Conservation (phyloP, 768 basidiomycete genomes). For the Ramaria sp. region DNA sequence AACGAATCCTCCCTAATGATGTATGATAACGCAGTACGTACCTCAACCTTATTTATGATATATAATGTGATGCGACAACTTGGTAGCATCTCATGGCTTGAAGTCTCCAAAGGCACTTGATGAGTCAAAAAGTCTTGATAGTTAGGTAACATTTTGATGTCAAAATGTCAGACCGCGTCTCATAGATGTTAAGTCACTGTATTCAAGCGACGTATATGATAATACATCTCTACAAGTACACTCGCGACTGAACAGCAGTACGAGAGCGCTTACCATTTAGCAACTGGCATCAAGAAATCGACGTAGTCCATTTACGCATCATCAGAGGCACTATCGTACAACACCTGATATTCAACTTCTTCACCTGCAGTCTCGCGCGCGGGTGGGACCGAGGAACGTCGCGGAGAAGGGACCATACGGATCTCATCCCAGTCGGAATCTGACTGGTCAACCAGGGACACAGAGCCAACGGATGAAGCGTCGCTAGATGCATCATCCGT, state of each 20-base stretch:
- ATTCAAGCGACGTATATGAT: not conserved
- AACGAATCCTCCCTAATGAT: no score
- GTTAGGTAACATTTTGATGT: no score
- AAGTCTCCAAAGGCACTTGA: no score
- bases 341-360: conserved; percentile 1
- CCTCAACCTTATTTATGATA: no score
- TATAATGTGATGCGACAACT: no score
- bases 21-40: no score
- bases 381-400: not conserved
- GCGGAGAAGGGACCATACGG: not conserved
- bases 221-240: not conserved
- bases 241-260: not conserved
- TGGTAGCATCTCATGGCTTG: no score
- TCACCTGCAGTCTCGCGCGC: not conserved
- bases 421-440: conserved; percentile 7
- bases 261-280: not conserved
- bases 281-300: not conserved
- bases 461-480: not conserved
- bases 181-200: not conserved
- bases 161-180: no score
- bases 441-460: not conserved
- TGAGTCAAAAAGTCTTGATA: no score
- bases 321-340: conserved; percentile 4
- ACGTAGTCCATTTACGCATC: not conserved
- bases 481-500: not conserved